Conservation (phyloP, 306 rosid species). For the Crotalaria pallida region DNA sequence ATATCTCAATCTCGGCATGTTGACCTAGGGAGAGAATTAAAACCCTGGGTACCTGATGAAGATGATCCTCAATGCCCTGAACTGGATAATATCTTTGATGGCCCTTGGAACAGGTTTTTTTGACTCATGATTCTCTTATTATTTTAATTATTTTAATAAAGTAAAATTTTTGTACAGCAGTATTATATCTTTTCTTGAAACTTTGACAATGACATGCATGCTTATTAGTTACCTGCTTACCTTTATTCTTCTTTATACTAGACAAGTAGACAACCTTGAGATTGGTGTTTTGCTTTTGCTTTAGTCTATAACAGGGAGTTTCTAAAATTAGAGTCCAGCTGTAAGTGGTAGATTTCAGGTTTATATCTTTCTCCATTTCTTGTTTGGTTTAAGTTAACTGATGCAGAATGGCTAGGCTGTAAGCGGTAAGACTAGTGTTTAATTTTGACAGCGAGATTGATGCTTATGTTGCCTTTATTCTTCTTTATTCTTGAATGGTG, state of each 20-base stretch:
- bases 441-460: too few species aligned
- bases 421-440: too few species aligned
- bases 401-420: too few species aligned
- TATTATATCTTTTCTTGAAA: constrained; percentile 7
- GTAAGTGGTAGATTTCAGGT: background rate
- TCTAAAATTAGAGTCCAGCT: background rate
- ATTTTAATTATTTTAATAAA: background rate
- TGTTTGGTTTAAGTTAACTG: background rate
- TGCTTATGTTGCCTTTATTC: too few species aligned
- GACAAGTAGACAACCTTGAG: background rate
- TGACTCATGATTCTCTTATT: constrained; percentile 21
- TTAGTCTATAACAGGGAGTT: background rate
- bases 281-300: background rate
- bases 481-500: too few species aligned
- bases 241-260: background rate
- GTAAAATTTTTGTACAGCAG: background rate
- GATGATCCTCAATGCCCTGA: constrained; percentile 75
- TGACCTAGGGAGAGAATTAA: constrained; percentile 78
- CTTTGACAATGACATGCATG: background rate
- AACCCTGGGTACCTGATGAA: constrained; percentile 92
- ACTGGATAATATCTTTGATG: constrained; percentile 78
- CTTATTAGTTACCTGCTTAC: background rate
- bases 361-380: background rate
- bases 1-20: constrained; percentile 69
- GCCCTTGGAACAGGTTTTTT: constrained; percentile 76